A percentile compares a stretch with the other conserved stretches of the same genome.
Evolutionary conservation across 805 yeast species (phyloP).

Genomic region (Torulaspora indica): DNA sequence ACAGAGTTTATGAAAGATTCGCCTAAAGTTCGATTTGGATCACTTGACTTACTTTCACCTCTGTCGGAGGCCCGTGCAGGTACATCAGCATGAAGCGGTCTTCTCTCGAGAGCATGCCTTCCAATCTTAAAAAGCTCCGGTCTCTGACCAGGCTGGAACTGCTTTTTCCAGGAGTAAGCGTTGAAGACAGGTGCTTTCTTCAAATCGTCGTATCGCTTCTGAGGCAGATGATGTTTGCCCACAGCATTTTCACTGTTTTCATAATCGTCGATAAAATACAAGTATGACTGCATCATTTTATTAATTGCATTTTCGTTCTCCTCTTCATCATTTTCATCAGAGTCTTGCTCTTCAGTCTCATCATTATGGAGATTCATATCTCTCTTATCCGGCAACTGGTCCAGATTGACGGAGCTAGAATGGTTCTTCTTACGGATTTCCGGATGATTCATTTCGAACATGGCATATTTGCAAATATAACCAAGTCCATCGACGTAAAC

Average conservation of each 20-base stretch:
- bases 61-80: constrained; percentile 4
- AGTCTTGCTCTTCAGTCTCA: constrained; percentile 13
- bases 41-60: constrained; percentile 5
- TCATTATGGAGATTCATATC: constrained; percentile 11
- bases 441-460: constrained; percentile 58
- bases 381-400: constrained; percentile 12
- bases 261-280: constrained; percentile 83
- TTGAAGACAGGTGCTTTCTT: constrained; percentile 7
- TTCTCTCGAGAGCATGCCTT: constrained; percentile 11
- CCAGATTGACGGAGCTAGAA: constrained; percentile 5
- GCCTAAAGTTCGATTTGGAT: constrained; percentile 33
- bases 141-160: constrained; percentile 32
- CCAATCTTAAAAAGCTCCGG: constrained; percentile 27
- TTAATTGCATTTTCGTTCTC: constrained; percentile 45
- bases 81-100: neutral
- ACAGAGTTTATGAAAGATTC: constrained; percentile 42
- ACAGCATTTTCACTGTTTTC: constrained; percentile 44
- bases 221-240: constrained; percentile 34
- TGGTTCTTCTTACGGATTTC: constrained; percentile 15
- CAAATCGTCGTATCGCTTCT: constrained; percentile 8
- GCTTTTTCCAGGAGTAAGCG: constrained; percentile 36
- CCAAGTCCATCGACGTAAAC: constrained; percentile 94
- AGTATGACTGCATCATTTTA: constrained; percentile 87
- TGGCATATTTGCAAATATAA: constrained; percentile 88
- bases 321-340: constrained; percentile 13